Percentiles rank a stretch among this genome's conserved stretches.
These are phyloP conservation scores for Heliamphora pulchella DNA, from an alignment of 179 eudicot genomes.

Conservation along the genomic window DNA sequence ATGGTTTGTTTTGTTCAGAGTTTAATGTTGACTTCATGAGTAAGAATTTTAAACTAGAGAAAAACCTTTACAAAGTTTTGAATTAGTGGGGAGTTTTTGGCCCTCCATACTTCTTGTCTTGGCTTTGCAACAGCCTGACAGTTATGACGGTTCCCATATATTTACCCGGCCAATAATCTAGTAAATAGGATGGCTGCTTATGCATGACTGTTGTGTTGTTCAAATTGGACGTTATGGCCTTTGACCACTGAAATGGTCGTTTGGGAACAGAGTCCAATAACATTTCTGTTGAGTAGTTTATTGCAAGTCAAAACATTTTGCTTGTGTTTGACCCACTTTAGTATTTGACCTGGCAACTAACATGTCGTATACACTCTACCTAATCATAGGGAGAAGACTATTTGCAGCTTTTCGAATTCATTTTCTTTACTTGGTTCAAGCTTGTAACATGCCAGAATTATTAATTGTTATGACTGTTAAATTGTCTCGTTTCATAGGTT, in stretches of 20 bases:
- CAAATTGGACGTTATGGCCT: not conserved
- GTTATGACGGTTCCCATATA: not conserved
- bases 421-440: not conserved
- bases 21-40: not conserved
- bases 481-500: conserved; percentile 31
- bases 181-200: not conserved
- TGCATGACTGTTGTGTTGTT: not conserved
- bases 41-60: conserved; percentile 7
- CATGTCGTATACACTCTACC: not conserved
- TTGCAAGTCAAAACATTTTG: not conserved
- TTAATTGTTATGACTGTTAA: conserved; percentile 8
- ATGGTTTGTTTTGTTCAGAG: not conserved
- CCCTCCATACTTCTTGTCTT: not conserved
- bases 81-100: not conserved
- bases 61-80: not conserved
- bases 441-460: not conserved
- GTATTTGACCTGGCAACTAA: not conserved
- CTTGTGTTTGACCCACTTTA: not conserved
- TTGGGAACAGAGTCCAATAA: not conserved
- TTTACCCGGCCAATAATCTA: not conserved
- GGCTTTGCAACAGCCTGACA: not conserved
- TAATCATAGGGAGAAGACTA: not conserved
- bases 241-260: not conserved
- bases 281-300: not conserved
- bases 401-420: conserved; percentile 1